These are phyloP conservation scores for Paramarasmius palmivorus DNA, from an alignment of 1,284 basidiomycete genomes.

Conservation along the genomic window DNA sequence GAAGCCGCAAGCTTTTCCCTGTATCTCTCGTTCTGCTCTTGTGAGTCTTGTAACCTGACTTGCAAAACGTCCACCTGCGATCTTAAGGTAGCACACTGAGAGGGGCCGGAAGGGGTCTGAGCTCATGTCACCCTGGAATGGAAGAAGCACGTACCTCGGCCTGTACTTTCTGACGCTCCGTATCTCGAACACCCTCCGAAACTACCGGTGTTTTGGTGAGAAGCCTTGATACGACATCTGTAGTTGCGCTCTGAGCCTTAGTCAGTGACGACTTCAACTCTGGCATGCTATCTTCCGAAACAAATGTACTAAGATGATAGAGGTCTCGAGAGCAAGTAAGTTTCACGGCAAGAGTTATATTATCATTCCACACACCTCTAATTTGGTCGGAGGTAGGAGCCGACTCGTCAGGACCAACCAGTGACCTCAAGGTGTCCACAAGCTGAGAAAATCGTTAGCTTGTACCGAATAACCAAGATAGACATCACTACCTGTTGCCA, in stretches of 20 bases:
- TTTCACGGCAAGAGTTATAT: constrained; percentile 8
- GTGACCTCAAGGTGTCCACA: constrained; percentile 64
- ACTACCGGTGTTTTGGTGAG: constrained; percentile 45
- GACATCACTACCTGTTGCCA: constrained; percentile 81
- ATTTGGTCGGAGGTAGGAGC: constrained; percentile 31
- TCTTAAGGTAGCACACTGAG: constrained; percentile 56
- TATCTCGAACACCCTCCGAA: constrained; percentile 22
- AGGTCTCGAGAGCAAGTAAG: constrained; percentile 37
- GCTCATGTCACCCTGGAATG: too few species aligned
- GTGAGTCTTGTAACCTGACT: constrained; percentile 54
- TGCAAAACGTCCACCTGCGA: constrained; percentile 64
- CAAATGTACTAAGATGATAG: constrained; percentile 56
- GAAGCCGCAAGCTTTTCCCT: constrained; percentile 60
- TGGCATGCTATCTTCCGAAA: constrained; percentile 46
- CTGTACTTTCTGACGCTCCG: constrained; percentile 52
- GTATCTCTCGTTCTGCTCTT: constrained; percentile 54
- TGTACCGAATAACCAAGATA: constrained; percentile 9
- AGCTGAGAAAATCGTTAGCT: constrained; percentile 43
- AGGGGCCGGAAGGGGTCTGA: constrained; percentile 16
- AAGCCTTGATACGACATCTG: constrained; percentile 60
- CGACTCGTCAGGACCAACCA: constrained; percentile 58
- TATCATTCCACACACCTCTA: constrained; percentile 6
- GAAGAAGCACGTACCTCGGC: constrained; percentile 54
- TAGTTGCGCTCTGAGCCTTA: constrained; percentile 58
- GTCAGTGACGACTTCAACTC: constrained; percentile 51